Percentiles rank a stretch among this genome's conserved stretches.
These are phyloP conservation scores for Chaetomium globosum DNA, from an alignment of 2,329 filamentous ascomycete species.

Conservation along the genomic window DNA sequence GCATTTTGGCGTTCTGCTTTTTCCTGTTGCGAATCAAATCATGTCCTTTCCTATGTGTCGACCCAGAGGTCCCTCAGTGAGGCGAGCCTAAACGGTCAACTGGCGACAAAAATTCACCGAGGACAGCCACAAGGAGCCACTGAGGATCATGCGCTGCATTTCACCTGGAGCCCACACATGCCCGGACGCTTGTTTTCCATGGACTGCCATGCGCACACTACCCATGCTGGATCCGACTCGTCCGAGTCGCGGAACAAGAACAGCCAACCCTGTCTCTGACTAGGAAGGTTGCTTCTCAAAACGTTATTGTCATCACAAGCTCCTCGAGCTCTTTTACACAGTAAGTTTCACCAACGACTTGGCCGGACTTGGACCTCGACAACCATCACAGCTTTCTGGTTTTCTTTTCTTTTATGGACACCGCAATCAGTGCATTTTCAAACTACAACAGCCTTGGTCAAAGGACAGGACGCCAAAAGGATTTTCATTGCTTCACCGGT, in stretches of 20 bases:
- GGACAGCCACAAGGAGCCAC: conserved; percentile 24
- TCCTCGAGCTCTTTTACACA: conserved; percentile 3
- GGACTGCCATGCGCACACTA: conserved; percentile 22
- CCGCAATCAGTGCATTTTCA: neutral
- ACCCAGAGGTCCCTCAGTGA: conserved; percentile 33
- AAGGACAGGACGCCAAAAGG: neutral
- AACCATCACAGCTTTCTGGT: neutral
- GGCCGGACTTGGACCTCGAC: conserved; percentile 12
- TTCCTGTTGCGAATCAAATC: conserved; percentile 38
- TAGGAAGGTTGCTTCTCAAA: conserved; percentile 21
- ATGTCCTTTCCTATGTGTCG: conserved; percentile 39
- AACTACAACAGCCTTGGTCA: conserved; percentile 3
- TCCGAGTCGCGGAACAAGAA: conserved; percentile 30
- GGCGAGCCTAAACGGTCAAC: conserved; percentile 22
- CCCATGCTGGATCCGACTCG: conserved; percentile 26
- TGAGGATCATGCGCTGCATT: conserved; percentile 22
- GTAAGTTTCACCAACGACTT: conserved; percentile 22
- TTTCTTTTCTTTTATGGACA: conserved; percentile 8
- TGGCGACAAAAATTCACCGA: conserved; percentile 10
- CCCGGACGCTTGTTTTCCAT: conserved; percentile 20
- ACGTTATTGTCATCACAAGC: conserved; percentile 14
- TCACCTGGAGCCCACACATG: conserved; percentile 3
- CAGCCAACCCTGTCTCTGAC: conserved; percentile 11
- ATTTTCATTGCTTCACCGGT: neutral
- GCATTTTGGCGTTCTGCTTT: conserved; percentile 38